Evolutionary conservation across 371 early-diverging fungal genomes (phyloP), one percentile per base, ranked within the genome.

Genomic region (Mortierella sp.): DNA sequence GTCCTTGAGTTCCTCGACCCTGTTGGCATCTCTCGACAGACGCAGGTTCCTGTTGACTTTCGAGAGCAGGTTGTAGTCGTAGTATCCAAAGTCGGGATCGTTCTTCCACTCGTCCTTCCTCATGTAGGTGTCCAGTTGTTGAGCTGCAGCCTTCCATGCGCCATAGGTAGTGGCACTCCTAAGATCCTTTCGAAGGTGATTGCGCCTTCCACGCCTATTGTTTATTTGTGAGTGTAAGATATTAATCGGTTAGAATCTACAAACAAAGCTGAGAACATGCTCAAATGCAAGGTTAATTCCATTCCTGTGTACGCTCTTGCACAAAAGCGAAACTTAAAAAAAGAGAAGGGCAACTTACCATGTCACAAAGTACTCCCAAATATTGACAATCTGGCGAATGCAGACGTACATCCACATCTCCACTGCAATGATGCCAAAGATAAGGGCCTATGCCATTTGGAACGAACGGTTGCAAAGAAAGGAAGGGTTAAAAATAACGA

Each of bases 31-130:
- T 46, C 86, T 76, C 1, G 81, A 79, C 24, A 71, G 49, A 18
- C 51, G 77, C 35, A 93, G 75, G 76, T 91, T 90, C 49, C 90
- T 83, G 8, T 91, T 91, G 11, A 96, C 92, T 75, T 93, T 94
- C 51, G 91, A 88, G 11, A 97, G 88, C 14, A 97, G 83, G 32
- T 90, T 83, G 78, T 91, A 93, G 82, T 96, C 95, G 75, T 95
- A 96, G 82, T 91, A 93, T 2, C 93, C 90, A 77, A 89, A 91
- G 27, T 90, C 92, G 3, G 92, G 89, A 1, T 92, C 89, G 46
- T 87, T 79, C 75, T 94, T 95, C 97, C 97, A 97, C 35, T 89
- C 90, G 75, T 94, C 92, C 81, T 93, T 94, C 41, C 90, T 89
- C 87, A 96, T 89, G 78, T 92, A 92, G 7, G 84, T 84, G 83